These are phyloP conservation scores for Lichtheimia ornata DNA, from an alignment of 371 early-diverging fungal species.

Conservation along the genomic window DNA sequence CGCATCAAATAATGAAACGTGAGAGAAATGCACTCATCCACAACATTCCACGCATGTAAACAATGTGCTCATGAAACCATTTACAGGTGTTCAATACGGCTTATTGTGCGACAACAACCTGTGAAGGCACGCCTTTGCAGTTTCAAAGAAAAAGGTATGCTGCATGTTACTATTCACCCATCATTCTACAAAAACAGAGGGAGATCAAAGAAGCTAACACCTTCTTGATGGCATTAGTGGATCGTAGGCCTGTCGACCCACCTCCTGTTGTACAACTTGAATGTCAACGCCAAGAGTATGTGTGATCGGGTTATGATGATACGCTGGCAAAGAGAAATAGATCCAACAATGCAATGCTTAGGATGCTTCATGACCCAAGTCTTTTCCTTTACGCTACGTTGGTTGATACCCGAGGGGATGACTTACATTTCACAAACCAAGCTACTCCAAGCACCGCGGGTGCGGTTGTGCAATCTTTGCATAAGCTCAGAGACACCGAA, in stretches of 20 bases:
- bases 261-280: slow-evolving; percentile 2
- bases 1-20: too few species aligned
- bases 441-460: slow-evolving; percentile 74
- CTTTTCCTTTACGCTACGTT: background rate
- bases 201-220: background rate
- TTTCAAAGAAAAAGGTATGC: slow-evolving; percentile 1
- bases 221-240: background rate
- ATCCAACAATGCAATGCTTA: background rate
- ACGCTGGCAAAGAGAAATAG: background rate
- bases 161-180: background rate
- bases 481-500: slow-evolving; percentile 83
- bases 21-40: too few species aligned
- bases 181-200: background rate
- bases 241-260: slow-evolving; percentile 6
- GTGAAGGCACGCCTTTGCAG: slow-evolving; percentile 1
- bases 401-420: background rate
- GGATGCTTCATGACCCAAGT: background rate
- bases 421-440: background rate
- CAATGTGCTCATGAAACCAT: background rate
- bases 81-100: background rate
- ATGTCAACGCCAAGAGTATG: background rate
- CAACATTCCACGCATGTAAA: too few species aligned
- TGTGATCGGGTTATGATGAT: background rate
- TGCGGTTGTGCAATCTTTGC: slow-evolving; percentile 86
- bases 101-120: slow-evolving; percentile 3